phyloP scores from a whole-genome alignment of 345 rosid genomes.

The Gossypium arboreum region DNA sequence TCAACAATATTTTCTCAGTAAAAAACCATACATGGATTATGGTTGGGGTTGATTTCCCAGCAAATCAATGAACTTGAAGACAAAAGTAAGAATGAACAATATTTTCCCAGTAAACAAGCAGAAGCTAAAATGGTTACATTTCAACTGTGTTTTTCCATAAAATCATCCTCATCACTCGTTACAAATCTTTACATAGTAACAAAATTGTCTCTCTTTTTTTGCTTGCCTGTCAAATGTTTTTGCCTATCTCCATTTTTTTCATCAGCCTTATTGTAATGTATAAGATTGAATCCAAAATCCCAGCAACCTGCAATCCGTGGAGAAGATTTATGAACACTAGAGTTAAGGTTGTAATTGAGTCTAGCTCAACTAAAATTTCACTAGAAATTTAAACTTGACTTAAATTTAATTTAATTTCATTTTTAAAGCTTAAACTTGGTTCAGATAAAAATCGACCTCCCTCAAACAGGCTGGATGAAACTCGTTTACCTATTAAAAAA shows the following conservation, averaged over 20 bases:
- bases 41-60: not conserved
- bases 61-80: not conserved
- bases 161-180: slow-evolving; percentile 14
- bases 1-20: not conserved
- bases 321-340: not conserved
- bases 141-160: not conserved
- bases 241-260: slow-evolving; percentile 89
- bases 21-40: not conserved
- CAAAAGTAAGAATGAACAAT: too few species aligned
- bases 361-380: not conserved
- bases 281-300: slow-evolving; percentile 81
- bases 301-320: slow-evolving; percentile 67
- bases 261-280: slow-evolving; percentile 77
- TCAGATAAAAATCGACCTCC: not conserved
- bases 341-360: not conserved
- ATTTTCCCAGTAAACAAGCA: not conserved
- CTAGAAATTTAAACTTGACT: not conserved
- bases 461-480: not conserved
- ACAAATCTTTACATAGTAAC: slow-evolving; percentile 16
- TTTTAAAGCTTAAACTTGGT: too few species aligned
- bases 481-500: not conserved
- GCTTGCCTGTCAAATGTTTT: slow-evolving; percentile 57
- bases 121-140: slow-evolving; percentile 3
- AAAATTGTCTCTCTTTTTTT: not conserved
- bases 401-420: too few species aligned